Conservation (phyloP, 805 yeast species). For the Lachancea nothofagi region DNA sequence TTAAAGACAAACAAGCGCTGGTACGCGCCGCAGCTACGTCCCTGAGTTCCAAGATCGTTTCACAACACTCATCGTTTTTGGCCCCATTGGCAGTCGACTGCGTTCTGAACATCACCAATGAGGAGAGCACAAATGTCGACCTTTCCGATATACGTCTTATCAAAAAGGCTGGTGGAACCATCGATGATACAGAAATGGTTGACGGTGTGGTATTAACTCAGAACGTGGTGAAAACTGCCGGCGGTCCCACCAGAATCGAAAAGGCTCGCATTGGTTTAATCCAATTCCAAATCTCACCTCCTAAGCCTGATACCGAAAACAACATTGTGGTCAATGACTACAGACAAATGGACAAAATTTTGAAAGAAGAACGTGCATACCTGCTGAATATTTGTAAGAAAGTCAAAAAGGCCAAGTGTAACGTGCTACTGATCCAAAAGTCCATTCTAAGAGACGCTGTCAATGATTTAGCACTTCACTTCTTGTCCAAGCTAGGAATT, state of each 20-base stretch:
- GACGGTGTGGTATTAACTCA: constrained; percentile 94
- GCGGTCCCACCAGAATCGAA: constrained; percentile 92
- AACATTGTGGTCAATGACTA: constrained; percentile 96
- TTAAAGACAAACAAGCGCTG: constrained; percentile 74
- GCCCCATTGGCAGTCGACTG: constrained; percentile 95
- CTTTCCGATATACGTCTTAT: constrained; percentile 81
- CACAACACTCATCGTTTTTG: constrained; percentile 79
- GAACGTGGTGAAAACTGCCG: constrained; percentile 81
- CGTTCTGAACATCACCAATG: constrained; percentile 69
- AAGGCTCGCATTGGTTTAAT: constrained; percentile 86
- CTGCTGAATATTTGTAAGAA: constrained; percentile 90
- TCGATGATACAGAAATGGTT: constrained; percentile 89
- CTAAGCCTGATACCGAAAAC: constrained; percentile 96
- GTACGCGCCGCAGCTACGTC: constrained; percentile 94
- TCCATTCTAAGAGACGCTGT: constrained; percentile 94
- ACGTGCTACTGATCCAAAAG: constrained; percentile 83
- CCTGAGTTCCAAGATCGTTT: constrained; percentile 87
- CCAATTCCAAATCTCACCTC: constrained; percentile 94
- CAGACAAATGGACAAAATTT: constrained; percentile 97
- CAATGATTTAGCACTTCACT: constrained; percentile 89
- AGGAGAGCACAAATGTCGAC: constrained; percentile 63
- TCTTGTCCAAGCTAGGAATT: constrained; percentile 85
- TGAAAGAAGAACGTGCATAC: constrained; percentile 96
- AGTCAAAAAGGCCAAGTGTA: constrained; percentile 95
- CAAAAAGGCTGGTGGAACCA: constrained; percentile 95